Conservation (phyloP, 2,329 filamentous ascomycete genomes). For the Ceratocystiopsis minuta region DNA sequence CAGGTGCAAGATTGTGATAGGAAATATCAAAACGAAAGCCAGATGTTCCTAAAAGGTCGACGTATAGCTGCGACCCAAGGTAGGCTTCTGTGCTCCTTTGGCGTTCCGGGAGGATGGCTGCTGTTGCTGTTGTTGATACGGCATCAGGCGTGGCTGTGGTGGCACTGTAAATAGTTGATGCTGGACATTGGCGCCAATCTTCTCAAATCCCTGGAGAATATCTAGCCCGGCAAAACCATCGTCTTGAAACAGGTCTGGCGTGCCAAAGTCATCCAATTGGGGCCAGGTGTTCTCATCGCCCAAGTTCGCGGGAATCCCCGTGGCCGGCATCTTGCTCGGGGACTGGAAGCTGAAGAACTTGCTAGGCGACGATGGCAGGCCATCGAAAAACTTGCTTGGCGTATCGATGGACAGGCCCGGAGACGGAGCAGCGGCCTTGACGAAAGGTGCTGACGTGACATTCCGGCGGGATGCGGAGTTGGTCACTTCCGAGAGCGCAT, state of each 20-base stretch:
- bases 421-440: slow-evolving; percentile 28
- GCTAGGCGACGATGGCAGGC: slow-evolving; percentile 37
- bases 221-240: slow-evolving; percentile 45
- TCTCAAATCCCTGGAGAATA: slow-evolving; percentile 58
- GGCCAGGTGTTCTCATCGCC: slow-evolving; percentile 26
- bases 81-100: slow-evolving; percentile 16
- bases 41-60: slow-evolving; percentile 16
- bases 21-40: background rate
- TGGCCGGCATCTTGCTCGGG: slow-evolving; percentile 16
- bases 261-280: slow-evolving; percentile 32
- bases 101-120: background rate
- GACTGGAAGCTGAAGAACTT: slow-evolving; percentile 27
- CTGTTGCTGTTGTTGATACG: slow-evolving; percentile 15
- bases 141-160: slow-evolving; percentile 18
- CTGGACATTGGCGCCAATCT: slow-evolving; percentile 39
- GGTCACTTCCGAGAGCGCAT: slow-evolving; percentile 42
- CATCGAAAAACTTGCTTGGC: slow-evolving; percentile 38
- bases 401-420: slow-evolving; percentile 28
- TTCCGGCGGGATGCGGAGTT: slow-evolving; percentile 33
- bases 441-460: slow-evolving; percentile 29
- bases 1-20: no score
- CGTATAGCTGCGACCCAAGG: slow-evolving; percentile 21
- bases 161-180: slow-evolving; percentile 9
- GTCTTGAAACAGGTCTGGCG: slow-evolving; percentile 39
- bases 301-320: slow-evolving; percentile 7